Evolutionary conservation across 2,329 filamentous ascomycete species (phyloP).

Genomic region (Aspergillus sp.): DNA sequence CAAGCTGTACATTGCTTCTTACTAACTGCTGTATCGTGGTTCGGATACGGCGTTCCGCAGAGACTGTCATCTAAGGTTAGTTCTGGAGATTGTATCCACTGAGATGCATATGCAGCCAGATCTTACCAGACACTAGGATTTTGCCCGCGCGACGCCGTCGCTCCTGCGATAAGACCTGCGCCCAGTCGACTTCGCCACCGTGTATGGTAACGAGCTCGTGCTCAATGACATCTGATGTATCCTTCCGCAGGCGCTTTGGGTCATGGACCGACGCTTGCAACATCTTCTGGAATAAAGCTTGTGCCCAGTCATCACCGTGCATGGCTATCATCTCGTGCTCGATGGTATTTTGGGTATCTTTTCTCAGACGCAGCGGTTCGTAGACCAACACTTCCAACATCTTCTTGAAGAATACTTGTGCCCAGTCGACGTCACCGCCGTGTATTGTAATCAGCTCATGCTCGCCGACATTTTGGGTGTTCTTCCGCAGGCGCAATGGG

Average conservation of each 20-base stretch:
- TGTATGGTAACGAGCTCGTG: background rate
- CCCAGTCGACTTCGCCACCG: conserved; percentile 6
- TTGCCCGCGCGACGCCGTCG: conserved; percentile 2
- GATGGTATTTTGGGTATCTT: background rate
- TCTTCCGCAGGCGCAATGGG: background rate
- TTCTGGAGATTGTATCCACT: conserved; percentile 3
- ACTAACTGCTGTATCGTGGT: conserved; percentile 13
- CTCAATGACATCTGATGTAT: background rate
- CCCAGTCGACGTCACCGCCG: conserved; percentile 1
- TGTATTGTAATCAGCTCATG: conserved; percentile 19
- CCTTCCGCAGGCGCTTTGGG: background rate
- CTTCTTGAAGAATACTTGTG: background rate
- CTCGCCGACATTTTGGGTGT: conserved; percentile 12
- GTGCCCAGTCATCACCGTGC: background rate
- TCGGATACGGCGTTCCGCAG: conserved; percentile 9
- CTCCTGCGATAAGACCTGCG: conserved; percentile 11
- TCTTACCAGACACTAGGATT: conserved; percentile 13
- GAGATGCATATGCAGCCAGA: background rate
- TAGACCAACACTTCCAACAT: background rate
- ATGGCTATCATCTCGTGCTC: background rate
- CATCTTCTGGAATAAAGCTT: background rate
- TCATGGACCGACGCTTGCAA: background rate
- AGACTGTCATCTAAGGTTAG: conserved; percentile 10
- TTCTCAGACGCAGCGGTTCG: background rate
- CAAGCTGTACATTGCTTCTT: conserved; percentile 5